Percentiles rank a stretch among this genome's conserved stretches.
Evolutionary conservation across 176 grass and related monocot species (phyloP).

Genomic region (Ananas comosus): DNA sequence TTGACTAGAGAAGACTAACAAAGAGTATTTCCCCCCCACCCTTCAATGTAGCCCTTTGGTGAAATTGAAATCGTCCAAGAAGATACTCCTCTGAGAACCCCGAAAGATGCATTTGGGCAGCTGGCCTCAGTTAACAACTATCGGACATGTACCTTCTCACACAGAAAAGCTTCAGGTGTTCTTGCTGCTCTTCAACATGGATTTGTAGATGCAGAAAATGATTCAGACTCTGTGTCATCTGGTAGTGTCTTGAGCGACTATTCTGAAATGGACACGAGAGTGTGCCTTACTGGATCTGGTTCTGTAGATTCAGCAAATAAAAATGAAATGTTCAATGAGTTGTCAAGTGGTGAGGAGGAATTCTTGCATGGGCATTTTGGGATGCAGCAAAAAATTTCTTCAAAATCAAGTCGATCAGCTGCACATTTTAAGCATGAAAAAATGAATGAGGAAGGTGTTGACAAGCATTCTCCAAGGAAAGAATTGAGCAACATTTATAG

Average conservation of each 20-base stretch:
- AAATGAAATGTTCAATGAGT: constrained; percentile 25
- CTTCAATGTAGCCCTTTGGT: constrained; percentile 54
- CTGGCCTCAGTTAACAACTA: constrained; percentile 42
- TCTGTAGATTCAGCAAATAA: constrained; percentile 37
- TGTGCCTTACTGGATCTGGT: constrained; percentile 33
- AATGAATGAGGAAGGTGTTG: constrained; percentile 17
- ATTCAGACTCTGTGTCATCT: constrained; percentile 22
- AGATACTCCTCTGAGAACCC: constrained; percentile 68
- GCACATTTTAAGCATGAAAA: constrained; percentile 19
- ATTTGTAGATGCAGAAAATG: constrained; percentile 32
- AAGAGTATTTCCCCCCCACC: neutral
- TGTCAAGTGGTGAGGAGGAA: constrained; percentile 50
- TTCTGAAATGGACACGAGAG: constrained; percentile 39
- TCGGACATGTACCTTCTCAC: constrained; percentile 20
- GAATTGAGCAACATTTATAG: constrained; percentile 26
- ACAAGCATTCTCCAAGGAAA: constrained; percentile 12
- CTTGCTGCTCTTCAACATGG: constrained; percentile 36
- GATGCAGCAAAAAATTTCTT: constrained; percentile 19
- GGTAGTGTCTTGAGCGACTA: constrained; percentile 29
- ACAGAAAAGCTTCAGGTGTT: constrained; percentile 20
- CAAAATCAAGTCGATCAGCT: constrained; percentile 16
- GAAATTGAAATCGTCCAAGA: constrained; percentile 93
- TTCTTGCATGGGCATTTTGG: constrained; percentile 22
- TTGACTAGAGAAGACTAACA: too few relatives aligned
- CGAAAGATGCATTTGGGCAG: constrained; percentile 73